Evolutionary conservation across 1,284 basidiomycete genomes (phyloP), one percentile per base, ranked within the genome.

Genomic region (Fistulinella staudtii): DNA sequence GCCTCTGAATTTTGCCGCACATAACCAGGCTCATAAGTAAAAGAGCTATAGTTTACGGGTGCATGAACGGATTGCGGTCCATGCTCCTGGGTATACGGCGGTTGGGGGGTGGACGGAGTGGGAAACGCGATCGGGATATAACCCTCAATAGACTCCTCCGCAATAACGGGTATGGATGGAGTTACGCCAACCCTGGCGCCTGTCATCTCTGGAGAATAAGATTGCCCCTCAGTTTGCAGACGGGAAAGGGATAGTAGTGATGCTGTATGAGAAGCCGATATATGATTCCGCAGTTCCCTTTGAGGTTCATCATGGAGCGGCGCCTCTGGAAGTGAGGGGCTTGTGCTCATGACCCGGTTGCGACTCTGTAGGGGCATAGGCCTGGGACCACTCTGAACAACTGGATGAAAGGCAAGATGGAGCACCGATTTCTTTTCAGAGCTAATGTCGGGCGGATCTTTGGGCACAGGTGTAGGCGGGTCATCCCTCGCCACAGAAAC

Each of bases 401-500:
- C 72, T 10, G 74, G 68, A n/a, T 71, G 72, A 11, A 77, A 66
- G 24, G 67, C 62, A 5, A 67, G 57, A 13, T 74, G 75, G 4
- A 74, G 57, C 7, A 45, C 53, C 6, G 55, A 33, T 2, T 49
- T 52, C 31, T 47, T 57, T 41, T 53, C 49, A 11, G 54, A 40
- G 17, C 22, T 43, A 23, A 39, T 20, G 14, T 45, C 41, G 31
- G 9, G 29, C 17, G 29, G 3, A 21, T 20, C 18, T 8, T 21
- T 13, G 21, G 18, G 4, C 20, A 10, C 20, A 17, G 8, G 13
- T 5, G n/a, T 14, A 34, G 34, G 8, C 21, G 36, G 5, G 29
- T 46, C 46, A 6, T 45, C 25, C 11, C 65, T 58, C 9, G 56
- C 63, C n/a, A 21, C 6, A 27, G 43, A 8, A 3, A 40, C 18